Base-by-base conservation (phyloP, 2,329 filamentous ascomycete genomes). In the Monosporascus sp. region DNA sequence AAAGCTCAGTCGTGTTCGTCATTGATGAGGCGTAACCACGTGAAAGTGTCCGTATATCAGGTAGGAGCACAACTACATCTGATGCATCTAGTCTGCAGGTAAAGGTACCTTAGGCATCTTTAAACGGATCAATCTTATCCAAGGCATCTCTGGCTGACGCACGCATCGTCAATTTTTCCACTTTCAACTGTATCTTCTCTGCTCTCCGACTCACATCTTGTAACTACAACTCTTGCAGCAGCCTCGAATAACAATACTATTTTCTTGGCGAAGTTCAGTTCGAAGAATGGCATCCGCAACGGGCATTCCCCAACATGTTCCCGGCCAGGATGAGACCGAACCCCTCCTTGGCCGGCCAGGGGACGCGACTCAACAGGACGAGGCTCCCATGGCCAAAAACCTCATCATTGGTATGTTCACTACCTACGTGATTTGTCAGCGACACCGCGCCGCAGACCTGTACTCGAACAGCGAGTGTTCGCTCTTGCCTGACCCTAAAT, bases 341-440 rank as follows among this genome's bases (percentile, higher is more conserved):
- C 89, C 88, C 59, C 74, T 93, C 50, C 76, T 93, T 35, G 88
- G 87, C 50, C 75, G 78, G 49, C 78, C 84, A 44, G 89, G 89
- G 47, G 89, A 92, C 73, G 89, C 83, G 9, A 81, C 83, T 48
- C 90, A 95, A 74, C 74, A 74, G 54, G 80, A 86, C 38, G 79
- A 80, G 17, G 78, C 82, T 54, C 76, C 83, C 24, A 77, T 95
- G 50, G 74, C 82, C 56, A 77, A 78, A 62, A 96, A 96, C 65
- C 77, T 96, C 41, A 74, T 87, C 57, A 80, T 88, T 38, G 91
- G 91, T 93, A 76, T 59, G 77, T 62, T 54, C 39, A 35, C 49
- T 48, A 53, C 2, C 39, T 51, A 36, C 25, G 45, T 35, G 39
- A 25, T n/a, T 48, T 18, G 43, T 49, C 48, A 22, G 22, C 53